Evolutionary conservation across 1,284 basidiomycete genomes (phyloP), one percentile per base, ranked within the genome.

Genomic region (Agaricales sp.): DNA sequence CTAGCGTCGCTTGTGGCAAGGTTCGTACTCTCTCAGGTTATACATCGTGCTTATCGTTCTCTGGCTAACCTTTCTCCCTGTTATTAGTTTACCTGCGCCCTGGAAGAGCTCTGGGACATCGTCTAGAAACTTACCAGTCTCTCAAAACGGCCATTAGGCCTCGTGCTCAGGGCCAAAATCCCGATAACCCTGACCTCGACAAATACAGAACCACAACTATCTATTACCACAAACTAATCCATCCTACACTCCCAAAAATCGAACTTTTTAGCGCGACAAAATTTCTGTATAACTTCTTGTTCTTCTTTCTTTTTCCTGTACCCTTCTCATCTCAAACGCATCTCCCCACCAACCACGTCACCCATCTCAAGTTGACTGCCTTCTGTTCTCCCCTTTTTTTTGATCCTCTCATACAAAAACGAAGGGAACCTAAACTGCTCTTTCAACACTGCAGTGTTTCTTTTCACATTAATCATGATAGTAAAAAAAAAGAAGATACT

Each of bases 1-100:
- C 96, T 18, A 91, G 87, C 35, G 93, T 97, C 26, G 95, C 95
- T 12, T 99, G 95, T 63, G 95, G 95, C 54, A 94, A 94, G 77
- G 90, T 92, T 56, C 52, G 81, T 65, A 4, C 19, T 16, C 2
- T 25, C 25, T 30, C 4, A 20, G 16, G 22, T 25, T 1, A 35
- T 12, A 24, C 12, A 41, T 41, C n/a, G 39, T 21, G 20, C 47
- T 54, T 25, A 54, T 47, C 19, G 22, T 35, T 24, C 43, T 43
- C 38, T 35, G 39, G 22, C 38, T 53, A 62, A 49, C 19, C 23
- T 2, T 26, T 44, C 26, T 30, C 14, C 26, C 8, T 47, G 12
- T 13, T 43, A 35, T 26, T 47, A 83, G 74, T 86, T 86, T 63
- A 85, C 82, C 58, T 86, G 82, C 58, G 82, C 80, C 2, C 70